Evolutionary conservation across 768 basidiomycete genomes (phyloP), one percentile per base, ranked within the genome.

Genomic region (Roridomyces roridus): DNA sequence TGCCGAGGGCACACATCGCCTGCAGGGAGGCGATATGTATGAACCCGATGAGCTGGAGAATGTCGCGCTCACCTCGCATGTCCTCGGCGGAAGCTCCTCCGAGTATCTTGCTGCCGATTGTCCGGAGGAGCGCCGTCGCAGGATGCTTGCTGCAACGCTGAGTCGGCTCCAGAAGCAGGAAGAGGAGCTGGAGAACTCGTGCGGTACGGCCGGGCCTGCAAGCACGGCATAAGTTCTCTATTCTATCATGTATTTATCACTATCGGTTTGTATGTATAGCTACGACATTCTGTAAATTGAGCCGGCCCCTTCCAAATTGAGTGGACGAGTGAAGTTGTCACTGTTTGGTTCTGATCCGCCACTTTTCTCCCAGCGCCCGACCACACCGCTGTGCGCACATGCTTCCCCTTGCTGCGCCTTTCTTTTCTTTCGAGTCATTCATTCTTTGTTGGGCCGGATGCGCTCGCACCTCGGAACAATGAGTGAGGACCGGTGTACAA

Each of bases 141-240:
- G 80, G 47, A 67, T 84, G 43, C 66, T 89, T 31, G 81, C 85
- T 12, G 91, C 91, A 14, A 84, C 88, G 1, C 80, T 84, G 71
- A 75, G 71, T 24, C 80, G 91, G 25, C 66, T 91, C 52, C 76
- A 72, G 65, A 81, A 75, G 60, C 84, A 89, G 62, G 90, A 91
- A 51, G 84, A 91, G 63, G 86, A 90, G 58, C 68, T 91, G 17
- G 90, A 91, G 67, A 75, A 83, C 40, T 84, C 82, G 50, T 91
- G 90, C 70, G 90, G 89, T 23, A 91, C 88, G 15, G 55, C 62
- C 20, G 59, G 60, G 18, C 47, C 58, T 2, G 50, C 51, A 5
- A 25, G 35, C 31, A 18, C 47, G n/a, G 21, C 52, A 46, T 59
- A 18, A 49, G 48, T 44, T 44, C 43, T 23, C 8, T 17, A 44